Conservation (phyloP, 2,329 filamentous ascomycete genomes). For the Emergomyces orientalis region DNA sequence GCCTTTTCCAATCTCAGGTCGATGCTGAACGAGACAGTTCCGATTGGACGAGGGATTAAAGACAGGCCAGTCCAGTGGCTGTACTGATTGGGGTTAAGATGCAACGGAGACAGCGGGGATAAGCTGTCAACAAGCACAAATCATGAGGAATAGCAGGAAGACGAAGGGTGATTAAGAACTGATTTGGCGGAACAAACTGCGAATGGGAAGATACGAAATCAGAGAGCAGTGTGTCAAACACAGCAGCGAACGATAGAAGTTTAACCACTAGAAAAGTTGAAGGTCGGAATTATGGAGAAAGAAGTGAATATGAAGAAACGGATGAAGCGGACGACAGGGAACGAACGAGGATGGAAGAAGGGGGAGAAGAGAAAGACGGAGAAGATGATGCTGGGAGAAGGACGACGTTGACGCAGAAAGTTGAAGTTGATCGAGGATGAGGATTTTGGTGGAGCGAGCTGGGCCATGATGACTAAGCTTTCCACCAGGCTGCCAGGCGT, state of each 20-base stretch:
- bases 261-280: slow-evolving; percentile 5
- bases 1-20: background rate
- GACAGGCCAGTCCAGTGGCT: slow-evolving; percentile 41
- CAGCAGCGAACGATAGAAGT: slow-evolving; percentile 25
- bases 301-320: slow-evolving; percentile 4
- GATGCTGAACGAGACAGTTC: slow-evolving; percentile 12
- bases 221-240: slow-evolving; percentile 39
- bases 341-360: slow-evolving; percentile 4
- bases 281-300: slow-evolving; percentile 4
- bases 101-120: slow-evolving; percentile 15
- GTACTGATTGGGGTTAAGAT: slow-evolving; percentile 27
- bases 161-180: slow-evolving; percentile 16
- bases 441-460: slow-evolving; percentile 4
- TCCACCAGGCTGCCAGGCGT: background rate
- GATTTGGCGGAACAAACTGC: slow-evolving; percentile 24
- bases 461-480: background rate
- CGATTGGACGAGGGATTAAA: slow-evolving; percentile 23
- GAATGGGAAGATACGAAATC: slow-evolving; percentile 24
- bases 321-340: background rate
- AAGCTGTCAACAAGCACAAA: slow-evolving; percentile 13
- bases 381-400: slow-evolving; percentile 10
- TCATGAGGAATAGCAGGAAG: slow-evolving; percentile 16
- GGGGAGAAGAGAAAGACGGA: slow-evolving; percentile 2
- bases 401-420: slow-evolving; percentile 9
- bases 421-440: slow-evolving; percentile 5